These are phyloP conservation scores for Ophiostoma montium DNA, from an alignment of 2,329 filamentous ascomycete species.

Conservation along the genomic window DNA sequence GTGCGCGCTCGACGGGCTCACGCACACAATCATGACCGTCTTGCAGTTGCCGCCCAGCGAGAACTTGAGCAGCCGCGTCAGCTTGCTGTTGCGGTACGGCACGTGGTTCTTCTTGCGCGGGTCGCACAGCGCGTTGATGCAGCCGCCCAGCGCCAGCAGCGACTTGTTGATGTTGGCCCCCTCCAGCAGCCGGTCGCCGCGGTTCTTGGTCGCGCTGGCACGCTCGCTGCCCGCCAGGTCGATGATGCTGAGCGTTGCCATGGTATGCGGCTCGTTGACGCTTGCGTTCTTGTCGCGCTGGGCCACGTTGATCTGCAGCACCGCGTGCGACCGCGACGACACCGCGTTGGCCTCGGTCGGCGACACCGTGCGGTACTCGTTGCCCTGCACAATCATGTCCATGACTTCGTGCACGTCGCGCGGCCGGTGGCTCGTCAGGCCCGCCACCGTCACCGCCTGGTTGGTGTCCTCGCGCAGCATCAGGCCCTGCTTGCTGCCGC, in stretches of 20 bases:
- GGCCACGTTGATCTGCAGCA: constrained; percentile 91
- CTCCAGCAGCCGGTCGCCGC: constrained; percentile 79
- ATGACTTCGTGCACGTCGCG: constrained; percentile 91
- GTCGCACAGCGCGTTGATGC: constrained; percentile 96
- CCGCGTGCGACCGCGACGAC: constrained; percentile 91
- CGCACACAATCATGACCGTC: constrained; percentile 98
- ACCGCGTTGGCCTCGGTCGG: constrained; percentile 96
- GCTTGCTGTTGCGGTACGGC: constrained; percentile 93
- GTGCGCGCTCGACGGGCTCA: constrained; percentile 90
- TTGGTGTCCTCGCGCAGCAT: constrained; percentile 93
- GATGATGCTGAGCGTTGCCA: constrained; percentile 97
- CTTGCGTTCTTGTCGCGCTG: constrained; percentile 88
- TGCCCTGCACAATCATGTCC: constrained; percentile 96
- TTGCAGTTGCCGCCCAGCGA: constrained; percentile 95
- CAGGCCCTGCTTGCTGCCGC: constrained; percentile 66
- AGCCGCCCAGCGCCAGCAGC: constrained; percentile 81
- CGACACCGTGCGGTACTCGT: constrained; percentile 88
- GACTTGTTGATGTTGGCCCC: constrained; percentile 99
- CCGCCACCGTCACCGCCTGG: constrained; percentile 79
- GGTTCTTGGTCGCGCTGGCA: constrained; percentile 91
- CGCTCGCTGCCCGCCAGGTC: constrained; percentile 92
- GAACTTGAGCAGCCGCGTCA: constrained; percentile 91
- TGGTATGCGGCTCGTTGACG: constrained; percentile 88
- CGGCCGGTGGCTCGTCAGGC: constrained; percentile 81
- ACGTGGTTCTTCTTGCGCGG: constrained; percentile 84